These are phyloP conservation scores for Mycena galopus DNA, from an alignment of 768 basidiomycete genomes.

Conservation along the genomic window DNA sequence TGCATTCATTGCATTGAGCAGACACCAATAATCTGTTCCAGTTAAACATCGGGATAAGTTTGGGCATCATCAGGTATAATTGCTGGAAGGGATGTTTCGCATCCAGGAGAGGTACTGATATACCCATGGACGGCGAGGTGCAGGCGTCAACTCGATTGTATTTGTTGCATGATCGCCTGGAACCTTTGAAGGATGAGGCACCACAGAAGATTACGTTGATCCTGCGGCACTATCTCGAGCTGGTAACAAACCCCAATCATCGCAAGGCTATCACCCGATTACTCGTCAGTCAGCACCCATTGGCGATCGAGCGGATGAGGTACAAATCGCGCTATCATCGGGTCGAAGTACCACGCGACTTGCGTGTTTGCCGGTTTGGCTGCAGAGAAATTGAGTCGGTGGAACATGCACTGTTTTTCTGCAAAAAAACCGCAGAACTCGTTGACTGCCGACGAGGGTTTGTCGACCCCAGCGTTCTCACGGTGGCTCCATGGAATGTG, in stretches of 20 bases:
- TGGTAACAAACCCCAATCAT: neutral
- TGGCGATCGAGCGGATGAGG: neutral
- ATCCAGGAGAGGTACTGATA: too few species aligned
- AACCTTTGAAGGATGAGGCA: neutral
- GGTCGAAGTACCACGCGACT: neutral
- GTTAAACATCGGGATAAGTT: too few species aligned
- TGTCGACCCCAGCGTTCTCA: neutral
- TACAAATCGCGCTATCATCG: neutral
- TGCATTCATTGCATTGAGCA: too few species aligned
- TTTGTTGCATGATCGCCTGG: neutral
- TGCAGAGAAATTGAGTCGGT: neutral
- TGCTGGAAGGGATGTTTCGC: too few species aligned
- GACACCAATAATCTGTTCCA: too few species aligned
- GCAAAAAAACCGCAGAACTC: neutral
- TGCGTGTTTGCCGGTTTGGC: neutral
- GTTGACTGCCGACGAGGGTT: neutral
- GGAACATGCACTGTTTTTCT: constrained; percentile 1
- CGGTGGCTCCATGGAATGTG: neutral
- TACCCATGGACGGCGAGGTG: neutral
- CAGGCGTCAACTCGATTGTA: neutral
- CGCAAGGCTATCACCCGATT: neutral
- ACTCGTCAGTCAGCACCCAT: neutral
- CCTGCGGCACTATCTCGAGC: neutral
- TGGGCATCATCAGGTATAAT: too few species aligned
- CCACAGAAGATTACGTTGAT: neutral